A percentile compares a stretch with the other conserved stretches of the same genome.
Evolutionary conservation across 495 filamentous ascomycete species (phyloP).

Genomic region (Penicillium robsamsonii): DNA sequence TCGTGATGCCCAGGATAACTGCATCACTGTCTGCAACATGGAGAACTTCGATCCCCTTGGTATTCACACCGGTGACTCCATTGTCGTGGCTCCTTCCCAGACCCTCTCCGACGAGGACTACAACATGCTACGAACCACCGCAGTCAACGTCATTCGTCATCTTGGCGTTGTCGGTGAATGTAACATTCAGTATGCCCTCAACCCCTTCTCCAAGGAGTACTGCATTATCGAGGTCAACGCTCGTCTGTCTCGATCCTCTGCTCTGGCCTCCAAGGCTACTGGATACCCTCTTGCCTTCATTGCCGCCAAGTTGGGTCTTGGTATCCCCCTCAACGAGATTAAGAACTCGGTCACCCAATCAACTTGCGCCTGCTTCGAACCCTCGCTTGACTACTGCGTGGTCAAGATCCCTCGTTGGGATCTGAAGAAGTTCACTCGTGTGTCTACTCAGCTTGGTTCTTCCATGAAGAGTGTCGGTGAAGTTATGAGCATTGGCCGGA

Average conservation of each 20-base stretch:
- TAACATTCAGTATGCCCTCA: constrained; percentile 97
- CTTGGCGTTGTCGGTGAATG: constrained; percentile 97
- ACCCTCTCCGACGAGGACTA: constrained; percentile 98
- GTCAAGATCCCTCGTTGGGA: constrained; percentile 99
- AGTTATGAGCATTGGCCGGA: constrained; percentile 96
- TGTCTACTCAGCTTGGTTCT: constrained; percentile 89
- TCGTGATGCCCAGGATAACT: constrained; percentile 93
- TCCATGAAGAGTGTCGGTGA: constrained; percentile 99
- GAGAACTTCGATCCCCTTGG: constrained; percentile 99
- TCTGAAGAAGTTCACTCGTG: constrained; percentile 95
- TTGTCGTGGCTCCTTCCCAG: constrained; percentile 95
- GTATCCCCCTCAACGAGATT: constrained; percentile 95
- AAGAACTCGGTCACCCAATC: constrained; percentile 94
- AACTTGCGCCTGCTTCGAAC: constrained; percentile 97
- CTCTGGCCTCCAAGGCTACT: constrained; percentile 94
- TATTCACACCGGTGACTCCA: constrained; percentile 97
- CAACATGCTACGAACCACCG: constrained; percentile 96
- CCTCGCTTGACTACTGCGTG: constrained; percentile 97
- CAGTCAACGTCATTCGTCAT: constrained; percentile 98
- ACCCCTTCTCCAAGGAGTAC: constrained; percentile 95
- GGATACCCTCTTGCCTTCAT: constrained; percentile 96
- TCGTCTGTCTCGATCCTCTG: constrained; percentile 92
- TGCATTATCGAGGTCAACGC: constrained; percentile 99
- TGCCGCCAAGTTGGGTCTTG: constrained; percentile 90
- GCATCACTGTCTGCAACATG: constrained; percentile 99